These are phyloP conservation scores for Fusarium pilosicola DNA, from an alignment of 2,329 filamentous ascomycete genomes.

Conservation along the genomic window DNA sequence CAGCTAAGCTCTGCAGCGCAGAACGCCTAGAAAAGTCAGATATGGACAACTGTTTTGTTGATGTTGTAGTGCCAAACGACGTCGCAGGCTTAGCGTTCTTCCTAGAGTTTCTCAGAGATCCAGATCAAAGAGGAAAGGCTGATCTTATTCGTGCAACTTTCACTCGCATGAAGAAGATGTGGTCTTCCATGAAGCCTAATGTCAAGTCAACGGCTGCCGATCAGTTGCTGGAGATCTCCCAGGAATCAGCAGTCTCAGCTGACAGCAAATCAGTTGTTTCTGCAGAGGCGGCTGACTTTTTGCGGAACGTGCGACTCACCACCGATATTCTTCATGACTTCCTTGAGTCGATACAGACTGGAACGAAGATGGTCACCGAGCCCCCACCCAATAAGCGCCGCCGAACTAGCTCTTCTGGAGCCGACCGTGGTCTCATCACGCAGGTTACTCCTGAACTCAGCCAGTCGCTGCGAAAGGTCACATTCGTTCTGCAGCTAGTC, in stretches of 20 bases:
- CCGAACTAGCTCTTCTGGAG: slow-evolving; percentile 78
- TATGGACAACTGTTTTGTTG: slow-evolving; percentile 58
- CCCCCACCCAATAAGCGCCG: slow-evolving; percentile 81
- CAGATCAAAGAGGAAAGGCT: slow-evolving; percentile 51
- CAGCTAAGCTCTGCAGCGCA: slow-evolving; percentile 52
- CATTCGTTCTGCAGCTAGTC: slow-evolving; percentile 87
- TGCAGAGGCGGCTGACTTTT: slow-evolving; percentile 74
- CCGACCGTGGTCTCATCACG: slow-evolving; percentile 66
- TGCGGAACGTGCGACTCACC: slow-evolving; percentile 78
- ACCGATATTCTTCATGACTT: slow-evolving; percentile 78
- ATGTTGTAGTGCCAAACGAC: slow-evolving; percentile 65
- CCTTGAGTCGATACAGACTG: slow-evolving; percentile 77
- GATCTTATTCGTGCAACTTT: slow-evolving; percentile 74
- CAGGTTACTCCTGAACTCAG: slow-evolving; percentile 74
- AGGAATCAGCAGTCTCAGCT: slow-evolving; percentile 52
- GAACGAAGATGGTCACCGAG: slow-evolving; percentile 76
- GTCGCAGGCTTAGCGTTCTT: slow-evolving; percentile 61
- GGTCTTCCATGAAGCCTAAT: slow-evolving; percentile 75
- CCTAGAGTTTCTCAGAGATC: slow-evolving; percentile 58
- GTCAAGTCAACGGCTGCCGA: slow-evolving; percentile 68
- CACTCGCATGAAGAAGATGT: slow-evolving; percentile 74
- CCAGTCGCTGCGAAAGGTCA: slow-evolving; percentile 77
- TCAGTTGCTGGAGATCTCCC: slow-evolving; percentile 70
- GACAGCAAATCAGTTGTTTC: slow-evolving; percentile 54
- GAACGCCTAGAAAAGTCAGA: slow-evolving; percentile 56